phyloP scores from a whole-genome alignment of 2,329 filamentous ascomycete species.

The Trichophyton schoenleinii region DNA sequence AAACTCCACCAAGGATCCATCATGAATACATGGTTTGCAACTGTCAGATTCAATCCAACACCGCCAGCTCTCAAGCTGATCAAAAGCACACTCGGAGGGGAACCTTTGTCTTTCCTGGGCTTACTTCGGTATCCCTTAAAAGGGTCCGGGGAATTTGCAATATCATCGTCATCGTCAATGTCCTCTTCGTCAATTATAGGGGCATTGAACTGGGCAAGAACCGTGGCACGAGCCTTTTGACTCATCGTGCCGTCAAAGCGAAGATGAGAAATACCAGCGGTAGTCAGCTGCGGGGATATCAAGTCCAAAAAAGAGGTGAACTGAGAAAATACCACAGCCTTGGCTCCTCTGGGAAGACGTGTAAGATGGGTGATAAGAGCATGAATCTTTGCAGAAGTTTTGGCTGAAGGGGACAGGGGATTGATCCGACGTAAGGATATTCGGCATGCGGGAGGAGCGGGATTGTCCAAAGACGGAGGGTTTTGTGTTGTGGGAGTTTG shows the following conservation, averaged over 20 bases:
- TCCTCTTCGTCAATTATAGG: constrained; percentile 27
- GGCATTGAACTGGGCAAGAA: constrained; percentile 59
- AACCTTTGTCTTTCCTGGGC: background rate
- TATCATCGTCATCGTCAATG: constrained; percentile 20
- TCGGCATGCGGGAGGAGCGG: constrained; percentile 31
- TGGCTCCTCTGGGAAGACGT: constrained; percentile 55
- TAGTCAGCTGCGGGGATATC: constrained; percentile 66
- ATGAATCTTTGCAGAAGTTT: constrained; percentile 70
- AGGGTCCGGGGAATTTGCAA: background rate
- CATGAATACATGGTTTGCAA: constrained; percentile 84
- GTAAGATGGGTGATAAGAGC: constrained; percentile 66
- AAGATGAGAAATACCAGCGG: constrained; percentile 63
- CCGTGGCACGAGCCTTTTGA: constrained; percentile 69
- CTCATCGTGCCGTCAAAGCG: constrained; percentile 84
- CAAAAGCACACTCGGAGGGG: constrained; percentile 49
- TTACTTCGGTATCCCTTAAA: background rate
- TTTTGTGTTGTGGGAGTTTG: constrained; percentile 22
- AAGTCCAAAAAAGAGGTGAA: constrained; percentile 94
- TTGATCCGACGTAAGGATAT: constrained; percentile 51
- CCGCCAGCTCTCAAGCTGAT: constrained; percentile 81
- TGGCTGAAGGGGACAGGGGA: constrained; percentile 46
- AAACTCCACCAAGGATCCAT: constrained; percentile 99
- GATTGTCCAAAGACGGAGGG: background rate
- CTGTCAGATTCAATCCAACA: constrained; percentile 84
- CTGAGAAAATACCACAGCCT: constrained; percentile 90